phyloP scores from a whole-genome alignment of 305 asterid genomes.

The Withania somnifera region DNA sequence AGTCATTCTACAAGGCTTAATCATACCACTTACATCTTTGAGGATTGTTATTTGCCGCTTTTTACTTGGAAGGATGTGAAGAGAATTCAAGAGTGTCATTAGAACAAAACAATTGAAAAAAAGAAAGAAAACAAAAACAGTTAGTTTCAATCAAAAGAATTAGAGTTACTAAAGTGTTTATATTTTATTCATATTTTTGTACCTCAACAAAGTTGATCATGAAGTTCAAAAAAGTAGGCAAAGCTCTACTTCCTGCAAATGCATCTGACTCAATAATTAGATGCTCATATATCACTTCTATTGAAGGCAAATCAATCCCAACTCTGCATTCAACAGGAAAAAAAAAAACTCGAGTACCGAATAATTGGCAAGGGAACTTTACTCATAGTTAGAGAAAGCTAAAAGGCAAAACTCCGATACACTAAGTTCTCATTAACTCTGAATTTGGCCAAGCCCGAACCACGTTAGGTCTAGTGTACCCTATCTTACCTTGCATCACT shows the following conservation, averaged over 20 bases:
- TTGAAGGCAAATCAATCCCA: conserved; percentile 48
- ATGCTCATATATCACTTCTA: conserved; percentile 53
- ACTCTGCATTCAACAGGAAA: conserved; percentile 22
- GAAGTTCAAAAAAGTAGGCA: conserved; percentile 47
- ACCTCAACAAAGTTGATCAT: conserved; percentile 43
- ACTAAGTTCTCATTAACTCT: not conserved
- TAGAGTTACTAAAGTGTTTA: not conserved
- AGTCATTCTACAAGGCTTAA: no score
- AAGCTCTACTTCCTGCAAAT: conserved; percentile 42
- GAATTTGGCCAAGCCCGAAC: not conserved
- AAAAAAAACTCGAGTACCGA: not conserved
- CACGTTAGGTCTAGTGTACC: not conserved
- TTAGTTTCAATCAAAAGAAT: no score
- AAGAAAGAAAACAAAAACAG: no score
- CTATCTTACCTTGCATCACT: not conserved
- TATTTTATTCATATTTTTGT: not conserved
- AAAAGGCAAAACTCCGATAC: not conserved
- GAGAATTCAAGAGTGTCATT: no score
- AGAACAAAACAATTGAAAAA: no score
- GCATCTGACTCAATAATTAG: conserved; percentile 42
- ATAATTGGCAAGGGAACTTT: not conserved
- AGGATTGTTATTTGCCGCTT: no score
- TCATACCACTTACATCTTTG: no score
- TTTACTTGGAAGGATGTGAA: no score
- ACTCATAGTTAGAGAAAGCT: not conserved